These are phyloP conservation scores for Phalaenopsis equestris DNA, from an alignment of 106 monocot genomes.

Conservation along the genomic window DNA sequence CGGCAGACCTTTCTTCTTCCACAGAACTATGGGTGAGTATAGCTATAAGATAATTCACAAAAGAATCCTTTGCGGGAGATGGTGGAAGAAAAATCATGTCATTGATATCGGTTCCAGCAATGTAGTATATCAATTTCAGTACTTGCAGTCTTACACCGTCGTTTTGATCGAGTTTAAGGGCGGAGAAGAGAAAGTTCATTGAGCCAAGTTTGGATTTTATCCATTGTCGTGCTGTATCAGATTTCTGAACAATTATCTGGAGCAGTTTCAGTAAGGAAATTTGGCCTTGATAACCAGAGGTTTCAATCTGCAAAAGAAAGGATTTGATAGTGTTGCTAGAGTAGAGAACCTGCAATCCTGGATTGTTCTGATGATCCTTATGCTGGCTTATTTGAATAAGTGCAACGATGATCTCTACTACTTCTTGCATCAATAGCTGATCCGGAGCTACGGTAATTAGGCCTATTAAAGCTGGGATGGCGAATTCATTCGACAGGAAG, in stretches of 20 bases:
- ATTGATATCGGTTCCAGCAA: not conserved
- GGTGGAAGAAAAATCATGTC: slow-evolving; percentile 8
- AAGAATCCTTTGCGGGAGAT: slow-evolving; percentile 7
- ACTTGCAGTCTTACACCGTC: slow-evolving; percentile 5
- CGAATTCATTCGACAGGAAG: slow-evolving; percentile 1
- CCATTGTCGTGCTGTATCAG: not conserved
- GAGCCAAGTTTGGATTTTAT: not conserved
- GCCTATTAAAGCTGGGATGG: slow-evolving; percentile 5
- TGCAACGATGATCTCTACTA: slow-evolving; percentile 2
- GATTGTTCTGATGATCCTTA: not conserved
- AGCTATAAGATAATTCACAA: not conserved
- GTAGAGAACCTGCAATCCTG: slow-evolving; percentile 7
- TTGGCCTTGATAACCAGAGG: not conserved
- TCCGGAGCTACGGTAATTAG: slow-evolving; percentile 1
- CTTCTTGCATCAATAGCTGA: slow-evolving; percentile 5
- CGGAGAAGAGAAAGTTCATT: not conserved
- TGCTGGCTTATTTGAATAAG: slow-evolving; percentile 1
- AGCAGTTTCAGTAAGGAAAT: slow-evolving; percentile 5
- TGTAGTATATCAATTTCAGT: slow-evolving; percentile 1
- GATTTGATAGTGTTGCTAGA: slow-evolving; percentile 9
- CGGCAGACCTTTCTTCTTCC: slow-evolving; percentile 5
- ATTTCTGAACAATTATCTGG: slow-evolving; percentile 4
- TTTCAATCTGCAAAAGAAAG: not conserved
- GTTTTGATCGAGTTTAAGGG: not conserved
- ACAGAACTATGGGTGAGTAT: not conserved